Evolutionary conservation across 345 rosid species (phyloP), one percentile per base, ranked within the genome.

Genomic region (Acer yangbiense): DNA sequence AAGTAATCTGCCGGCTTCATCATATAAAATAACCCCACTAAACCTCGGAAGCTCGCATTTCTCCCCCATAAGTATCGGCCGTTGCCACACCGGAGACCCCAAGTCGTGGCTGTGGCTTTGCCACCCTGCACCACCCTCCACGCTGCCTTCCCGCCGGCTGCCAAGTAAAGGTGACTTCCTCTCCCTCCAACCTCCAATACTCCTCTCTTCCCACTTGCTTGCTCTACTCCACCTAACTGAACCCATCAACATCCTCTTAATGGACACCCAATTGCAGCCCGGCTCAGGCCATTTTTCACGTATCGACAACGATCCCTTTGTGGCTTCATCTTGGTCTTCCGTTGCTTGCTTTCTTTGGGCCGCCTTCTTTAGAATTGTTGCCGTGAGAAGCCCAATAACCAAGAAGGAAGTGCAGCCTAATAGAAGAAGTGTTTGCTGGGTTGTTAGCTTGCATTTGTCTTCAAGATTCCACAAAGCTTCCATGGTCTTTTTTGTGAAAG

Each of bases 21-120:
- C 95, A 68, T 93, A 95, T 72, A 94, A 84, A 83, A 93, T 90
- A 21, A 93, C 82, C 7, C 98, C 98, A 65, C 97, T 91, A 72
- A 89, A 88, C 78, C 88, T 87, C 0, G 97, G 98, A 5, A 91
- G 86, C 83, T 93, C 87, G 71, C 94, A 92, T 83, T 90, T 95
- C 85, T 85, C 98, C 75, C 97, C 98, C 97, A 90, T 90, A n/a
- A 92, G 82, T 52, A 90, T 92, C 8, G 97, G 98, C 69, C 95
- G 83, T 72, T 92, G 90, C 97, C 97, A 91, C 75, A 92, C 90
- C 0, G 95, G 91, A 1, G 92, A 89, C 50, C 66, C 88, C 7
- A 92, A 87, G 79, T 88, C 84, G 66, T 82, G 90, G 77, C 92
- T 92, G 66, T 82, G 90, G 77, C 92, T 92, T 21, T 72, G 89